These are phyloP conservation scores for Acacia pycnantha DNA, from an alignment of 331 rosid species.

Conservation along the genomic window DNA sequence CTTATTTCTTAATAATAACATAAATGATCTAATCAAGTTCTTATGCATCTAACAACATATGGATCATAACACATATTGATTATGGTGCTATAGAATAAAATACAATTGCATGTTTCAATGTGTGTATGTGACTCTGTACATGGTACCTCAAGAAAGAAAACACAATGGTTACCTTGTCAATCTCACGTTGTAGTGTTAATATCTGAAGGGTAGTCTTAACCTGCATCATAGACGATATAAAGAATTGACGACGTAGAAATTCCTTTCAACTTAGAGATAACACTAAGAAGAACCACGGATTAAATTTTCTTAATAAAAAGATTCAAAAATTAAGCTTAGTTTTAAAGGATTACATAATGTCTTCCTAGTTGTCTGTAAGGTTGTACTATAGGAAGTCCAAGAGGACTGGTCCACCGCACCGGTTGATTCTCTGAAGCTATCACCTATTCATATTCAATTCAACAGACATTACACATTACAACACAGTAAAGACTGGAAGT, in stretches of 20 bases:
- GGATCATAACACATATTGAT: no score
- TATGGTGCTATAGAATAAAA: conserved; percentile 1
- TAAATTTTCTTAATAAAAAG: not conserved
- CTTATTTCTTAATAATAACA: not conserved
- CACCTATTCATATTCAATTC: conserved; percentile 51
- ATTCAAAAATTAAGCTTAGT: not conserved
- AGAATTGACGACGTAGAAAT: conserved; percentile 22
- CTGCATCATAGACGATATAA: conserved; percentile 50
- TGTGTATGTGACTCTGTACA: not conserved
- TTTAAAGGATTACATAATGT: conserved; percentile 68
- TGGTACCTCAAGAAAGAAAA: conserved; percentile 2
- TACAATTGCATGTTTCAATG: not conserved
- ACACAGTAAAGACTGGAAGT: not conserved
- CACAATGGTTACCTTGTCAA: conserved; percentile 65
- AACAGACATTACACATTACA: conserved; percentile 26
- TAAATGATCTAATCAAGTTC: not conserved
- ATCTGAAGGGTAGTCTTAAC: conserved; percentile 91
- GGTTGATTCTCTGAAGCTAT: conserved; percentile 86
- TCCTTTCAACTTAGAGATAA: conserved; percentile 8
- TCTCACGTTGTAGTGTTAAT: conserved; percentile 78
- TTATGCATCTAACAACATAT: conserved; percentile 17
- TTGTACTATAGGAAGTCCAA: conserved; percentile 95
- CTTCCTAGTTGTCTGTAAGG: conserved; percentile 85
- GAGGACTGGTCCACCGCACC: conserved; percentile 86
- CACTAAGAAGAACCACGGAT: not conserved